Evolutionary conservation across 2,329 filamentous ascomycete genomes (phyloP).

Genomic region (Neonectria hederae): DNA sequence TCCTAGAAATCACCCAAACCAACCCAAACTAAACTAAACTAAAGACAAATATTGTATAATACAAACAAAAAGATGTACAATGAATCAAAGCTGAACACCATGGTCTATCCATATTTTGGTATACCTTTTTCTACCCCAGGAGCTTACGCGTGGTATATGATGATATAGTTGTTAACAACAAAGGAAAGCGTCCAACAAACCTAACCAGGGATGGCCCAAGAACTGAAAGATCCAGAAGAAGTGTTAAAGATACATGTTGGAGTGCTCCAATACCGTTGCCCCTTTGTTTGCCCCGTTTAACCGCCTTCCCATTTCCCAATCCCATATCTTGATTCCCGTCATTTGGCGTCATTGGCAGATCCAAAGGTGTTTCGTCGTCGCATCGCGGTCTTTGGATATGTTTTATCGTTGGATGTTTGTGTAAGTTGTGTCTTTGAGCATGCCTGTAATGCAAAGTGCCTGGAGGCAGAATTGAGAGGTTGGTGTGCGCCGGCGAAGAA

Average conservation of each 20-base stretch:
- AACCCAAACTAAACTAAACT: background rate
- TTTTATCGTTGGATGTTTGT: constrained; percentile 14
- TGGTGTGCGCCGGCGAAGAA: constrained; percentile 11
- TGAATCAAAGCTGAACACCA: constrained; percentile 35
- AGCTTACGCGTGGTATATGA: constrained; percentile 41
- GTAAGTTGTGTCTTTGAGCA: constrained; percentile 12
- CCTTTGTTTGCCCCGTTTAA: constrained; percentile 14
- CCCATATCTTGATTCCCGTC: constrained; percentile 20
- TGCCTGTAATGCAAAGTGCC: constrained; percentile 11
- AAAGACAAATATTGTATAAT: constrained; percentile 10
- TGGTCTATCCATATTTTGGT: constrained; percentile 44
- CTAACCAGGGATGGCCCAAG: constrained; percentile 16
- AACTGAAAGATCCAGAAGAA: constrained; percentile 27
- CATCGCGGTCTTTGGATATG: constrained; percentile 13
- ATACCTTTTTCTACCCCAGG: constrained; percentile 43
- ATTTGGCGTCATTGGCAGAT: constrained; percentile 20
- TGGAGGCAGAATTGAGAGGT: constrained; percentile 7
- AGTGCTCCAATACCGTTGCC: constrained; percentile 22
- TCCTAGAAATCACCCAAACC: background rate
- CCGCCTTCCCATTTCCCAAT: constrained; percentile 18
- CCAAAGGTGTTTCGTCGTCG: constrained; percentile 19
- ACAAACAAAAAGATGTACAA: constrained; percentile 22
- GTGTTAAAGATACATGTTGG: constrained; percentile 31
- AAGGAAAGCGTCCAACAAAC: constrained; percentile 23
- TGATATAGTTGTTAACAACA: constrained; percentile 30